Conservation (phyloP, 768 basidiomycete species). For the Rhodotorula babjevae region DNA sequence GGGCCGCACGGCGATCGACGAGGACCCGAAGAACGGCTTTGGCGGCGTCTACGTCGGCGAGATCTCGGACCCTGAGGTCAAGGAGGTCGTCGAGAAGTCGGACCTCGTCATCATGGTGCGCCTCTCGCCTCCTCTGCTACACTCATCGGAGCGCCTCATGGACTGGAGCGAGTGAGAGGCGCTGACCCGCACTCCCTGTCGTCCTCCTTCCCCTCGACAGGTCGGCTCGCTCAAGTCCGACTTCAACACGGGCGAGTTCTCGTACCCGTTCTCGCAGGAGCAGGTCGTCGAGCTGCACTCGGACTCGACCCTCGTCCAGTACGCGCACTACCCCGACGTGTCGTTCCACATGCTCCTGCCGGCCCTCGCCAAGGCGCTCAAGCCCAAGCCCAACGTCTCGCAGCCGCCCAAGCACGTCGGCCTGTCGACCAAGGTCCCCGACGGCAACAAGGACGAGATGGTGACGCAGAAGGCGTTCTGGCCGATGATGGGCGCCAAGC, state of each 20-base stretch:
- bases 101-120: constrained; percentile 67
- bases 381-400: constrained; percentile 15
- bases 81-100: constrained; percentile 66
- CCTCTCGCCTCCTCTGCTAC: not conserved
- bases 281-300: constrained; percentile 55
- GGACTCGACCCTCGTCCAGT: constrained; percentile 52
- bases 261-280: constrained; percentile 44
- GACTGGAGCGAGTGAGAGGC: too few relatives aligned
- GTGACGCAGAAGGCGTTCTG: constrained; percentile 39
- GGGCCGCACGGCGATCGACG: constrained; percentile 67
- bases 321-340: constrained; percentile 38
- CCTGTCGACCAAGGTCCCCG: constrained; percentile 46
- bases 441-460: constrained; percentile 50
- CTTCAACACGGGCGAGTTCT: constrained; percentile 85
- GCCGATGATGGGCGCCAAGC: constrained; percentile 37
- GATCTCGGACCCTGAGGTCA: constrained; percentile 62
- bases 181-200: not conserved
- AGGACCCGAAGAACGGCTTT: constrained; percentile 61
- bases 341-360: constrained; percentile 46
- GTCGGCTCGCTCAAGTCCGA: constrained; percentile 52
- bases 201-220: not conserved
- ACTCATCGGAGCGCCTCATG: constrained; percentile 47
- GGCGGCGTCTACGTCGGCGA: constrained; percentile 75
- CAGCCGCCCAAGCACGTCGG: constrained; percentile 21
- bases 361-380: constrained; percentile 34